phyloP scores from a whole-genome alignment of 352 stramenopile species.

The Phytophthora uliginosa region DNA sequence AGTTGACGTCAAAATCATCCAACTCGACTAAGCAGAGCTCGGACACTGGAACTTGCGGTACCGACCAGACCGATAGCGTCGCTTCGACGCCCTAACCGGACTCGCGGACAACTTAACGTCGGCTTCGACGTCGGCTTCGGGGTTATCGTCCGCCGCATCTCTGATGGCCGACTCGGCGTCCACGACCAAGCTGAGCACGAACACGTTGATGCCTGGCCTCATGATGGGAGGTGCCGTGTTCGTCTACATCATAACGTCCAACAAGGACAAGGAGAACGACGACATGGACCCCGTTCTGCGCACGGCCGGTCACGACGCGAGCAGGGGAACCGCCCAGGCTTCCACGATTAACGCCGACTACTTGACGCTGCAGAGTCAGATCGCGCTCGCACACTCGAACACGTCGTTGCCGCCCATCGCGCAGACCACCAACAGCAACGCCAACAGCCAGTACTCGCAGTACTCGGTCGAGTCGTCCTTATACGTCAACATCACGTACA shows the following conservation, averaged over 20 bases:
- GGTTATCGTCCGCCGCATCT: conserved; percentile 17
- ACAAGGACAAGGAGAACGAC: conserved; percentile 46
- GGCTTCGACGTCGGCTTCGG: conserved; percentile 16
- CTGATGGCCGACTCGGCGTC: conserved; percentile 47
- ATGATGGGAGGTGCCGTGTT: conserved; percentile 65
- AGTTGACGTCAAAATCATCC: not conserved
- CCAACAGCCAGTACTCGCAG: conserved; percentile 44
- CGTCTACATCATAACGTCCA: conserved; percentile 57
- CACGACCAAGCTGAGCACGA: conserved; percentile 20
- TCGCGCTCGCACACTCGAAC: conserved; percentile 48
- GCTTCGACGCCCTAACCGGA: conserved; percentile 8
- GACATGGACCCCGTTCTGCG: conserved; percentile 40
- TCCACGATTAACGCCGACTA: conserved; percentile 53
- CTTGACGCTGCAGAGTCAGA: conserved; percentile 71
- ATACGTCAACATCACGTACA: conserved; percentile 37
- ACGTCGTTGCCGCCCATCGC: conserved; percentile 51
- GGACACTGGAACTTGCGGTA: not conserved
- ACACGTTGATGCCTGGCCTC: conserved; percentile 48
- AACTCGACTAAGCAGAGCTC: conserved; percentile 15
- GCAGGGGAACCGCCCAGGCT: conserved; percentile 24
- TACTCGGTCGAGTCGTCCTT: conserved; percentile 31
- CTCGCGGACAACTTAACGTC: too few relatives aligned
- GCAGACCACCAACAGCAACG: conserved; percentile 19
- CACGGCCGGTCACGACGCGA: conserved; percentile 15
- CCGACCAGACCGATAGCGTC: not conserved